Evolutionary conservation across 371 early-diverging fungal genomes (phyloP).

Genomic region (Mucor mucedo): DNA sequence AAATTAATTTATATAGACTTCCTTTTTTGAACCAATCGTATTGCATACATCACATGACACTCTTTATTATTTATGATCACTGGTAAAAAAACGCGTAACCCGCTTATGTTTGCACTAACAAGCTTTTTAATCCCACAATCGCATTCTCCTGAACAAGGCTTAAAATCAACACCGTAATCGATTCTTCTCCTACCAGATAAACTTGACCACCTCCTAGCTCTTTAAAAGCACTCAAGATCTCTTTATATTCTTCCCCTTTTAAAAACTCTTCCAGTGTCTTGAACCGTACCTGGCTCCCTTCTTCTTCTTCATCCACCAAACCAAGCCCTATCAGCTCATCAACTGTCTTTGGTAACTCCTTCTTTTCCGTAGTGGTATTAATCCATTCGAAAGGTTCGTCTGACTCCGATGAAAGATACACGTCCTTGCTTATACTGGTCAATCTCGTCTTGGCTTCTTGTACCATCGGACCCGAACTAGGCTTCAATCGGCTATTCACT

Average conservation of each 20-base stretch:
- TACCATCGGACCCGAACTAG: constrained; percentile 11
- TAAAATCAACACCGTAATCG: constrained; percentile 21
- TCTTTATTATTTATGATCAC: not conserved
- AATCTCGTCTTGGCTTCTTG: constrained; percentile 12
- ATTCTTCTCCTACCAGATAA: constrained; percentile 19
- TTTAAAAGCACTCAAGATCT: constrained; percentile 15
- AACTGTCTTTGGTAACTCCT: constrained; percentile 9
- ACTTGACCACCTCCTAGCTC: constrained; percentile 11
- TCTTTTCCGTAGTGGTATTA: constrained; percentile 2
- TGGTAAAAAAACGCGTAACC: not conserved
- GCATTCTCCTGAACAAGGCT: constrained; percentile 19
- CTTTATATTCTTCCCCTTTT: constrained; percentile 6
- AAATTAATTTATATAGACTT: constrained; percentile 2
- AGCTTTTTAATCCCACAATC: constrained; percentile 29
- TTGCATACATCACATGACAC: not conserved
- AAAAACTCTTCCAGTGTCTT: constrained; percentile 14
- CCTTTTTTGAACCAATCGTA: constrained; percentile 2
- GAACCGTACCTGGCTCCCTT: constrained; percentile 3
- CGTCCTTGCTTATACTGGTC: constrained; percentile 6
- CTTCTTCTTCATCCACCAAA: constrained; percentile 9
- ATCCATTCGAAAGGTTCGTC: constrained; percentile 31
- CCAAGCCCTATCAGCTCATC: constrained; percentile 18
- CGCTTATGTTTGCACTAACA: constrained; percentile 25
- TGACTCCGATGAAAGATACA: constrained; percentile 26
- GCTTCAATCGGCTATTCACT: not conserved